Evolutionary conservation across 352 stramenopile species (phyloP), one percentile per base, ranked within the genome.

Genomic region (Phytophthora vignae): DNA sequence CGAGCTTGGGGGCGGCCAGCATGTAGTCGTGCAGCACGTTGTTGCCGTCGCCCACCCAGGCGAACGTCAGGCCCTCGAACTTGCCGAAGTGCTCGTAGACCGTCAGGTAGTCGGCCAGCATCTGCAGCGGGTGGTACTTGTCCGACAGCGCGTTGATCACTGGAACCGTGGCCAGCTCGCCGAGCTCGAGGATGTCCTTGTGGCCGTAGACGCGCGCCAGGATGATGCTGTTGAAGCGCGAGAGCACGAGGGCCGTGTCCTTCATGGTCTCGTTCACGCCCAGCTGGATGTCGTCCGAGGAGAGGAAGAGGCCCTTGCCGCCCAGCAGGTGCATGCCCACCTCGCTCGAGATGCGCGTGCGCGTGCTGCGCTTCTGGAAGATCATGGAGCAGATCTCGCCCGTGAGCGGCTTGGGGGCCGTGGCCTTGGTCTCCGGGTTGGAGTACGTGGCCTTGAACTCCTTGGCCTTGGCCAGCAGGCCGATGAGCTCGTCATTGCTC

Each of bases 111-210:
- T 99, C 98, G 1, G 98, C 98, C 44, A 99, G 84, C 63, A 97
- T 98, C 78, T 99, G 98, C 31, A 99, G 84, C 21, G 98, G 98
- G 78, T 99, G 98, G 78, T 99, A 98, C 79, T 98, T 96, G 74
- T 99, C 97, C 67, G 90, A 98, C 8, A 99, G 86, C 21, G 97
- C 98, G 73, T 99, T 99, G 78, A 99, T 99, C 33, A 99, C 95
- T 50, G 97, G 97, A 42, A 99, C 94, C 25, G 78, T 96, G 4
- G 97, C 82, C 48, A 99, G 83, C 60, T 92, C 69, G 1, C 90
- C 90, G 15, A 99, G 88, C 69, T 99, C 92, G 6, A 88, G 59
- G 14, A 98, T 90, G 66, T 97, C 91, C 15, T 79, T 49, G 76
- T 99, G 97, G 31, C 81, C 90, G 68, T 96, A 98, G 14, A 99